Base-by-base conservation (phyloP, 2,329 filamentous ascomycete genomes). In the Fusarium continuum region DNA sequence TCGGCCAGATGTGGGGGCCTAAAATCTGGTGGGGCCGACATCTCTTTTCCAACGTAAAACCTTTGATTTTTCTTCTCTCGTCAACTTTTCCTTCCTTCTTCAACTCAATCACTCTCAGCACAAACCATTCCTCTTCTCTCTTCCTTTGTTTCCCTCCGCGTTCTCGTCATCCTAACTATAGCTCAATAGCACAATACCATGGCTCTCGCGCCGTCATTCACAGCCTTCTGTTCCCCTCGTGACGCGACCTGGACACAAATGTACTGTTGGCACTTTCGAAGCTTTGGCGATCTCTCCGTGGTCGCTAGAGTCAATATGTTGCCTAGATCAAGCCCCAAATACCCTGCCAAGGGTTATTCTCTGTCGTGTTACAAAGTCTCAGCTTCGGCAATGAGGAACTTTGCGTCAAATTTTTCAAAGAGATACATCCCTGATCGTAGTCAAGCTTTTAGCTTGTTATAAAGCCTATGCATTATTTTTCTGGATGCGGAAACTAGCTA, bases 331-430 rank as follows among this genome's bases (percentile, higher is more conserved):
- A 84, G 90, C 80, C 84, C 83, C 79, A 88, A 88, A 83, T 84
- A 90, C 88, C 87, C 89, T 91, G 88, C 90, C 90, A 92, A 92
- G 89, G 87, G 88, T 89, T 87, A 88, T 91, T 84, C 91, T 92
- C 90, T 88, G 87, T 92, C 90, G 91, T 94, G 91, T 93, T 94
- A 91, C 91, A 93, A 87, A 85, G 83, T 91, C 80, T 85, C 84
- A 91, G 88, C 87, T 77, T 77, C 79, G 80, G 88, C 89, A 74
- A 88, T 91, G 90, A 92, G 77, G 84, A 86, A 87, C 84, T 86
- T 89, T 93, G 91, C 90, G 91, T 94, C 91, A 89, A 91, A 86
- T 85, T 74, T 70, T 62, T 85, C 83, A 76, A 83, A 86, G 91
- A 92, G 91, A 93, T 85, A 94, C 86, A 89, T 81, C 46, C 40